Percentiles rank a stretch among this genome's conserved stretches.
These are phyloP conservation scores for Piper betle DNA, from an alignment of 164 flowering plant genomes.

Conservation along the genomic window DNA sequence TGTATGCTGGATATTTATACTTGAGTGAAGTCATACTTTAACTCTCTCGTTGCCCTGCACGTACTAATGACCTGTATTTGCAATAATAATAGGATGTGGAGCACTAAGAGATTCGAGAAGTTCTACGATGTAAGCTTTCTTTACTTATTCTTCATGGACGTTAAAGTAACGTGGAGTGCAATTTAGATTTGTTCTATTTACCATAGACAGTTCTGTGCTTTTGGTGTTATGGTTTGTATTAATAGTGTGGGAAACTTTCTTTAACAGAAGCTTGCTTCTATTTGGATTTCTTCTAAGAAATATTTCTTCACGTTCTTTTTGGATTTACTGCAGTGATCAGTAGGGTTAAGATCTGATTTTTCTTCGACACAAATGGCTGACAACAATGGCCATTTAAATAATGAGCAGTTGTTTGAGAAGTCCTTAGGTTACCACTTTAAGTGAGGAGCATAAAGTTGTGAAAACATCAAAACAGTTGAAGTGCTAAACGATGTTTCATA, in stretches of 20 bases:
- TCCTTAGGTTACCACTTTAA: too few relatives aligned
- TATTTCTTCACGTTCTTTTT: too few relatives aligned
- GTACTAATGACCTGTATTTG: neutral
- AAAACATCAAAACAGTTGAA: too few relatives aligned
- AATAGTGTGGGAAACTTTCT: neutral
- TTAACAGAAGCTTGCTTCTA: neutral
- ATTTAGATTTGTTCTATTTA: neutral
- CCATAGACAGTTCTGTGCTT: neutral
- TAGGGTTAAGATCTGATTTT: too few relatives aligned
- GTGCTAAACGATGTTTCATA: too few relatives aligned
- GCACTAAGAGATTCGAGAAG: slow-evolving; percentile 82
- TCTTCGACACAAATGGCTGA: too few relatives aligned
- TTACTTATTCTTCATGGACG: neutral
- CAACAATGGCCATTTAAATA: too few relatives aligned
- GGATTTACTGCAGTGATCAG: too few relatives aligned
- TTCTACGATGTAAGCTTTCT: slow-evolving; percentile 62
- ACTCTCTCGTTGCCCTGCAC: neutral
- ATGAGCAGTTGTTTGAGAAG: too few relatives aligned
- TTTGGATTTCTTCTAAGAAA: neutral
- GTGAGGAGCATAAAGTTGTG: too few relatives aligned
- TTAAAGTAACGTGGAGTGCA: neutral
- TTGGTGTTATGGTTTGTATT: neutral
- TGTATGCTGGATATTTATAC: neutral
- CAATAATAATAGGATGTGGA: slow-evolving; percentile 61
- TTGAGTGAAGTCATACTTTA: neutral